Percentiles rank a stretch among this genome's conserved stretches.
phyloP scores from a whole-genome alignment of 345 rosid species.

The Salix koriyanagi region DNA sequence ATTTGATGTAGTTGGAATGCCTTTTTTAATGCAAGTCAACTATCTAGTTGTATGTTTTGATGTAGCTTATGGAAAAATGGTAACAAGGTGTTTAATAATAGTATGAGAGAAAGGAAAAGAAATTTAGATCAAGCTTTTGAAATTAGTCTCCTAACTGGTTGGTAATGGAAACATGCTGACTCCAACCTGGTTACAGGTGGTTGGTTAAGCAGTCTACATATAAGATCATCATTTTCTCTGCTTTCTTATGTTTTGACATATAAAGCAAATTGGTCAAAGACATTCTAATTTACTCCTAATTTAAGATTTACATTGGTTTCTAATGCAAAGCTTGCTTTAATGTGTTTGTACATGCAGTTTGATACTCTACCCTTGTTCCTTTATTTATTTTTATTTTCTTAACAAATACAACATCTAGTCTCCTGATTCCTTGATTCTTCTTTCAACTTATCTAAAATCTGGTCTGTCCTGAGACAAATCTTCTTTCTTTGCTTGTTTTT shows the following conservation, averaged over 20 bases:
- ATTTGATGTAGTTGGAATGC: conserved; percentile 18
- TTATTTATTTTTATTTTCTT: not conserved
- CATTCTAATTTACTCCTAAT: not conserved
- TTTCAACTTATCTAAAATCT: not conserved
- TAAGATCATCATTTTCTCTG: not conserved
- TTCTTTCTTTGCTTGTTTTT: not conserved
- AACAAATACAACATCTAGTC: not conserved
- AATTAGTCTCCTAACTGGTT: not conserved
- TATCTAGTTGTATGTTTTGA: conserved; percentile 1
- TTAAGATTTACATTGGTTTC: no score
- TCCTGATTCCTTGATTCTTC: not conserved
- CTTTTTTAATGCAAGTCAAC: conserved; percentile 25
- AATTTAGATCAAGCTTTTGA: not conserved
- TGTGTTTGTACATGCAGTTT: not conserved
- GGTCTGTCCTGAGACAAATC: not conserved
- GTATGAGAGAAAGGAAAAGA: not conserved
- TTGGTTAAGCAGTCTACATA: not conserved
- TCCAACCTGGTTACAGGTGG: conserved; percentile 4
- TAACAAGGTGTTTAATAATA: conserved; percentile 1
- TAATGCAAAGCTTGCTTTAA: not conserved
- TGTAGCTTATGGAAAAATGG: not conserved
- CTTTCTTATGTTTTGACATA: not conserved
- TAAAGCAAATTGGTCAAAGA: conserved; percentile 2
- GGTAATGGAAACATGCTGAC: conserved; percentile 7
- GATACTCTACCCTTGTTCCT: not conserved